A percentile compares a stretch with the other conserved stretches of the same genome.
Evolutionary conservation across 78 protist species (phyloP).

Genomic region (Cavenderia fasciculata): DNA sequence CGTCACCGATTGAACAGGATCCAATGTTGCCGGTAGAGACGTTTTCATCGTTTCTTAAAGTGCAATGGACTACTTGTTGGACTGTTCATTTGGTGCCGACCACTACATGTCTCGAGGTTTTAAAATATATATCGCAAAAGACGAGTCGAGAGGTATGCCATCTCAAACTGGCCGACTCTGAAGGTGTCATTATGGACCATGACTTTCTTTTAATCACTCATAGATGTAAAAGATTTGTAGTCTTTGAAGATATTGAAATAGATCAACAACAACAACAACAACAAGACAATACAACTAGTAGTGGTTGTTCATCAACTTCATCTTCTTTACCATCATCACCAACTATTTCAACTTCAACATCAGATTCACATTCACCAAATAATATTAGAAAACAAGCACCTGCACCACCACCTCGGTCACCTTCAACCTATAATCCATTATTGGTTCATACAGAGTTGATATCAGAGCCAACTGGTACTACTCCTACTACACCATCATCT

Average conservation of each 20-base stretch:
- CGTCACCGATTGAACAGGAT: background rate
- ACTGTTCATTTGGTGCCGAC: conserved; percentile 22
- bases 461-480: no score
- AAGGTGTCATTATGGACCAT: conserved; percentile 54
- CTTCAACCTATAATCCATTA: conserved; percentile 10
- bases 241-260: conserved; percentile 47
- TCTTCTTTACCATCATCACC: background rate
- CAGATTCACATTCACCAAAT: conserved; percentile 11
- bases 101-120: conserved; percentile 39
- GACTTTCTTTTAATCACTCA: conserved; percentile 13
- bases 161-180: conserved; percentile 46
- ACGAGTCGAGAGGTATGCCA: conserved; percentile 25
- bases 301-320: background rate
- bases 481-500: no score
- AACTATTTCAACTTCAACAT: background rate
- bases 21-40: conserved; percentile 49
- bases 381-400: conserved; percentile 9
- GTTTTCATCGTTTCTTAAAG: conserved; percentile 22
- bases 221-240: conserved; percentile 56
- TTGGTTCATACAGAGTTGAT: conserved; percentile 19
- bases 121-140: conserved; percentile 56
- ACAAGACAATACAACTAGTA: background rate
- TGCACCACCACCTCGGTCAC: conserved; percentile 64
- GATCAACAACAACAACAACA: background rate
- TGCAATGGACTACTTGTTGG: conserved; percentile 72